phyloP scores from a whole-genome alignment of 768 basidiomycete species.

The Mycena indigotica region DNA sequence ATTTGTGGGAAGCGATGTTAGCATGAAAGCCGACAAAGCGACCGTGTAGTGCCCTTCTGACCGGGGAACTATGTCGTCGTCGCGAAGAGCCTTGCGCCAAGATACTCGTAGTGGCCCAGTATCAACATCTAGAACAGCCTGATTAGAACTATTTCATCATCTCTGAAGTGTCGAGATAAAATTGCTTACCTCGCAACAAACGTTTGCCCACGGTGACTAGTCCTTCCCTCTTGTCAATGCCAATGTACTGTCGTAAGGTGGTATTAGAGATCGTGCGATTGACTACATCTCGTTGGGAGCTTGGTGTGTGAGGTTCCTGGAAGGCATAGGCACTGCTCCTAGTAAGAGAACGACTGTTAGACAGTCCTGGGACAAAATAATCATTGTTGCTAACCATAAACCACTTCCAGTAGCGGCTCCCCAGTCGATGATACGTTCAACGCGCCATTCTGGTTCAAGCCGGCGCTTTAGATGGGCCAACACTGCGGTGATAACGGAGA shows the following conservation, averaged over 20 bases:
- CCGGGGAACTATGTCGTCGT: slow-evolving; percentile 44
- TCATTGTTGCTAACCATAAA: slow-evolving; percentile 59
- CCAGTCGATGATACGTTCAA: slow-evolving; percentile 76
- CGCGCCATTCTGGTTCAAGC: slow-evolving; percentile 61
- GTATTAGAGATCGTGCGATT: slow-evolving; percentile 49
- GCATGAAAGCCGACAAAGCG: slow-evolving; percentile 83
- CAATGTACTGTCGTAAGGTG: slow-evolving; percentile 63
- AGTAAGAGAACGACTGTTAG: not conserved
- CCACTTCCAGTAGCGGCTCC: slow-evolving; percentile 82
- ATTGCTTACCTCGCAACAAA: slow-evolving; percentile 54
- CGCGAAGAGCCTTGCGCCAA: slow-evolving; percentile 62
- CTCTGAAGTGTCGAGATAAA: slow-evolving; percentile 4
- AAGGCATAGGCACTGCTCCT: slow-evolving; percentile 70
- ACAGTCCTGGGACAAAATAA: not conserved
- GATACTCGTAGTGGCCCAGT: slow-evolving; percentile 45
- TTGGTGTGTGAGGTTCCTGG: slow-evolving; percentile 38
- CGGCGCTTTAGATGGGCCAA: slow-evolving; percentile 66
- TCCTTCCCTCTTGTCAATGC: slow-evolving; percentile 77
- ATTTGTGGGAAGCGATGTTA: slow-evolving; percentile 70
- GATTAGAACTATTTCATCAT: no score
- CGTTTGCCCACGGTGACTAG: slow-evolving; percentile 67
- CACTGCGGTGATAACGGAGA: slow-evolving; percentile 77
- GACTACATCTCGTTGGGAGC: slow-evolving; percentile 25
- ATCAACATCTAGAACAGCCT: slow-evolving; percentile 42
- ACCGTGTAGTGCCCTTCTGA: slow-evolving; percentile 54